Evolutionary conservation across 2,329 filamentous ascomycete genomes (phyloP).

Genomic region (Coniochaeta hoffmannii): DNA sequence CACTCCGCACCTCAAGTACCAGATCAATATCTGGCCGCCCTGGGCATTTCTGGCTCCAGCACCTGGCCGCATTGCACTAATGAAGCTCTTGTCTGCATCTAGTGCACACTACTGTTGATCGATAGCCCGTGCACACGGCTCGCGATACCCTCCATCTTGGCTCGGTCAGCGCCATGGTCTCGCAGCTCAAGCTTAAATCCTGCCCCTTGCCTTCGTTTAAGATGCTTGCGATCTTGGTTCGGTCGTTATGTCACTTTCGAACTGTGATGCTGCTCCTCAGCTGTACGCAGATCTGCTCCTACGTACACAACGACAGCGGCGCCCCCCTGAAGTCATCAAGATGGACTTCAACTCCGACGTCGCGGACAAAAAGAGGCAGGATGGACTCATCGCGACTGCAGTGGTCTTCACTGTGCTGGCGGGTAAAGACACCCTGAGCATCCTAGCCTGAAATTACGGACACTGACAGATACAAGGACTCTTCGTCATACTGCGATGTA

Average conservation of each 20-base stretch:
- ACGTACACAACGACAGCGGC: neutral
- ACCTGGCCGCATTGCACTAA: neutral
- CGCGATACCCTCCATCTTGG: neutral
- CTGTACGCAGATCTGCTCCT: neutral
- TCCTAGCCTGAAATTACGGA: neutral
- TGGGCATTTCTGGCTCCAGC: neutral
- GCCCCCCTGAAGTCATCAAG: neutral
- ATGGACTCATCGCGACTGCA: neutral
- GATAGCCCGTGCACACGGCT: neutral
- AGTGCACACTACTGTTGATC: neutral
- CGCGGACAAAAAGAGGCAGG: neutral
- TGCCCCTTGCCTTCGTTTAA: neutral
- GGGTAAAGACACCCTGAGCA: neutral
- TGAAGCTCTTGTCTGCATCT: neutral
- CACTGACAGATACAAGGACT: constrained; percentile 7
- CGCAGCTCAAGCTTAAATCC: neutral
- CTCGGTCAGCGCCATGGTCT: neutral
- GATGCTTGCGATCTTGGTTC: neutral
- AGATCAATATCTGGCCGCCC: neutral
- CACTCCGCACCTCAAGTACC: neutral
- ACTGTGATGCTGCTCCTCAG: neutral
- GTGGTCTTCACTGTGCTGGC: neutral
- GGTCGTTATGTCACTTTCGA: neutral
- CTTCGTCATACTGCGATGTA: constrained; percentile 11
- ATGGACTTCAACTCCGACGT: neutral